Conservation (phyloP, 768 basidiomycete genomes). For the Suillus subluteus region DNA sequence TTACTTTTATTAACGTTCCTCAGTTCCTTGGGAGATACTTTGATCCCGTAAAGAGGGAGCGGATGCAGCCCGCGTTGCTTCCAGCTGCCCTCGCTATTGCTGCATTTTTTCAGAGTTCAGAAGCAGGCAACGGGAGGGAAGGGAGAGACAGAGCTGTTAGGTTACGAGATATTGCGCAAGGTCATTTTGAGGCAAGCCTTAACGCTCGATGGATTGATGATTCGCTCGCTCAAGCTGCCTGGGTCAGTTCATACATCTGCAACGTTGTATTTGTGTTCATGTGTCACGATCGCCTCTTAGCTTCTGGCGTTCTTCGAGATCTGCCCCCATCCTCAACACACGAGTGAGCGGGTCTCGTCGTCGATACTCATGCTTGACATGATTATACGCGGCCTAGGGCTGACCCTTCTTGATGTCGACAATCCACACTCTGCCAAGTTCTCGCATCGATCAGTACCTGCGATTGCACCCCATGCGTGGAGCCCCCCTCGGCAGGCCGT, state of each 20-base stretch:
- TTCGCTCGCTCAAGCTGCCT: constrained; percentile 74
- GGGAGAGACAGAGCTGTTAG: constrained; percentile 61
- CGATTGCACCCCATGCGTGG: constrained; percentile 31
- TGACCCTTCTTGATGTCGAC: constrained; percentile 61
- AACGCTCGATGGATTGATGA: constrained; percentile 76
- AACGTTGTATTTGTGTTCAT: constrained; percentile 10
- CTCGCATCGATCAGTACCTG: constrained; percentile 52
- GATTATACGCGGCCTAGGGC: constrained; percentile 62
- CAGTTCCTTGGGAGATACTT: constrained; percentile 63
- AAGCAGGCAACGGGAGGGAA: constrained; percentile 50
- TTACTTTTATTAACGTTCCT: constrained; percentile 75
- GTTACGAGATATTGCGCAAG: constrained; percentile 70
- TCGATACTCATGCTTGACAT: constrained; percentile 66
- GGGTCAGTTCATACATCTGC: constrained; percentile 48
- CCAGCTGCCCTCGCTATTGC: constrained; percentile 65
- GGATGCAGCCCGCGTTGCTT: constrained; percentile 70
- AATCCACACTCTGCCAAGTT: constrained; percentile 58
- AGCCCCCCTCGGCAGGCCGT: constrained; percentile 14
- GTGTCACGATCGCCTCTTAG: constrained; percentile 37
- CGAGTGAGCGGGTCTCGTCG: constrained; percentile 55
- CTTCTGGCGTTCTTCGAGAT: constrained; percentile 74
- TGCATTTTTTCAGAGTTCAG: constrained; percentile 73
- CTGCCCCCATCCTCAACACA: constrained; percentile 67
- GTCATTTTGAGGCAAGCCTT: constrained; percentile 70
- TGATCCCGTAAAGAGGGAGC: constrained; percentile 54